Percentiles rank a stretch among this genome's conserved stretches.
phyloP scores from a whole-genome alignment of 2,329 filamentous ascomycete species.

The Ascochyta lentis region DNA sequence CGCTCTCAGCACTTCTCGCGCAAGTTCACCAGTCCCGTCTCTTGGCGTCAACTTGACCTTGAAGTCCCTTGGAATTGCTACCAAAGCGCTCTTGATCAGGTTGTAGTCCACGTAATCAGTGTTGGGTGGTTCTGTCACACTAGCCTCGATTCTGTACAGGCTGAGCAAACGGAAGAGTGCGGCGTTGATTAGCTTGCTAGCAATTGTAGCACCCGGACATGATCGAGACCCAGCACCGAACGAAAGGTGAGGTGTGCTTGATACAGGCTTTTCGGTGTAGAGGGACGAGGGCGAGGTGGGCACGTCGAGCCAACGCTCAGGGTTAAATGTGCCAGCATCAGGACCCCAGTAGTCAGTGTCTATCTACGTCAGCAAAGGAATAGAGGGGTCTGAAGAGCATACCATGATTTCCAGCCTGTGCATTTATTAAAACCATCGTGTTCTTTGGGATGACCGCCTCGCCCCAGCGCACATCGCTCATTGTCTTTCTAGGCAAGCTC shows the following conservation, averaged over 20 bases:
- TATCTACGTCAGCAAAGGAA: not conserved
- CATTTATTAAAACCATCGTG: not conserved
- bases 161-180: constrained; percentile 59
- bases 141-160: constrained; percentile 59
- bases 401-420: not conserved
- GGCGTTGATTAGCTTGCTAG: constrained; percentile 57
- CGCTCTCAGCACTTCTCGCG: constrained; percentile 51
- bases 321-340: not conserved
- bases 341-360: not conserved
- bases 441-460: constrained; percentile 54
- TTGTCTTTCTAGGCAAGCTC: constrained; percentile 60
- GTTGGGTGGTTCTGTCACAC: constrained; percentile 60
- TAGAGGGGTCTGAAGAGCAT: not conserved
- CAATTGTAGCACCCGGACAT: constrained; percentile 61
- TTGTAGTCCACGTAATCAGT: constrained; percentile 70
- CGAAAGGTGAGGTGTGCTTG: constrained; percentile 41
- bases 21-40: constrained; percentile 45
- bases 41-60: constrained; percentile 63
- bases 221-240: constrained; percentile 60
- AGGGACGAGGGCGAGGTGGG: not conserved
- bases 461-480: constrained; percentile 59
- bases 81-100: constrained; percentile 64
- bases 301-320: not conserved
- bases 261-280: not conserved
- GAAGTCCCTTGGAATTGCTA: constrained; percentile 66